Evolutionary conservation across 2,329 filamentous ascomycete genomes (phyloP), one percentile per base, ranked within the genome.

Genomic region (Penicillium sp.): DNA sequence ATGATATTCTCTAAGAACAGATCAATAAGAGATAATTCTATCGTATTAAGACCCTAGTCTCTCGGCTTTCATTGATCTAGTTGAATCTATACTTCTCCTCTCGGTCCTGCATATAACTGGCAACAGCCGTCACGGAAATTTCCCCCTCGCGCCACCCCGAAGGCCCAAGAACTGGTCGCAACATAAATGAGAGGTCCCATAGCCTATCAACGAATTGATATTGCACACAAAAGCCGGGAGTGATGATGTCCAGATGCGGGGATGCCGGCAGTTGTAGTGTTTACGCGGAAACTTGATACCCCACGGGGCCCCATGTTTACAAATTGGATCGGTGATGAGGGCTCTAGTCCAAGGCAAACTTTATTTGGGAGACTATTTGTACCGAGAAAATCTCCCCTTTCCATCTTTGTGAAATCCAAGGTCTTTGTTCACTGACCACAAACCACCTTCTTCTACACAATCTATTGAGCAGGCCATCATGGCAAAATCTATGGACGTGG

Each of bases 21-120:
- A 33, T 33, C 2, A 33, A 10, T 12, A 33, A 12, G 1, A 4
- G 10, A 33, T 33, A 2, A 10, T 12, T 33, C 30, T 10, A 33
- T 33, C 30, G 12, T 33, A 33, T 33, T 2, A 12, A 10, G 2
- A 33, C 2, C 30, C 37, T 33, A 35, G 10, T n/a, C 3, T 33
- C 47, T 35, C 9, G 12, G 17, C 28, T 12, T 1, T 2, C 4
- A 13, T 50, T 13, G 1, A 12, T 50, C 28, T 50, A 45, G 37
- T 66, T 62, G 24, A 60, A 70, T 44, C 70, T 68, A 19, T 72
- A 72, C 50, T 66, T 65, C 51, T 60, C 58, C 54, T 70, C 68
- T 15, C 53, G 62, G 10, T 70, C 67, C 68, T 68, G 24, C 82
- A 49, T 3, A 55, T 62, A 59, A 15, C 51, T 62, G 60, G 40